Conservation (phyloP, 352 stramenopile genomes). For the Phytophthora pinifolia region DNA sequence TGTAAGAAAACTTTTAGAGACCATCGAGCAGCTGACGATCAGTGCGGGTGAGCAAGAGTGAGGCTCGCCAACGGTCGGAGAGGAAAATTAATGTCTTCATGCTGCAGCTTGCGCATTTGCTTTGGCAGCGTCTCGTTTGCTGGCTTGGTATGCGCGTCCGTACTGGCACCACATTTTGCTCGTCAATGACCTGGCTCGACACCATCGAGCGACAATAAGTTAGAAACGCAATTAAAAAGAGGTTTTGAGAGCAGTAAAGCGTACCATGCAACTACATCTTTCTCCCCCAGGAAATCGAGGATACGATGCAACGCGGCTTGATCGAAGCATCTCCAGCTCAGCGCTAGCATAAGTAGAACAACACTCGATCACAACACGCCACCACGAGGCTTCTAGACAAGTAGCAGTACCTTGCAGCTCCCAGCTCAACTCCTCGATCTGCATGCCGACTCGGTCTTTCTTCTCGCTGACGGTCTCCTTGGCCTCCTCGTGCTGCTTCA, state of each 20-base stretch:
- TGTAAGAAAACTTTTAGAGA: constrained; percentile 38
- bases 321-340: constrained; percentile 55
- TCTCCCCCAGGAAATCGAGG: constrained; percentile 28
- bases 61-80: background rate
- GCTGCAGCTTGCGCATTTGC: constrained; percentile 15
- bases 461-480: constrained; percentile 37
- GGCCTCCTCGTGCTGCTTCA: constrained; percentile 38
- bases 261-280: constrained; percentile 42
- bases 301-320: constrained; percentile 31
- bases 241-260: background rate
- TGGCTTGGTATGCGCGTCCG: constrained; percentile 28
- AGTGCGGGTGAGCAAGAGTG: constrained; percentile 8
- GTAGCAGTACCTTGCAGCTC: constrained; percentile 56
- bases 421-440: constrained; percentile 62
- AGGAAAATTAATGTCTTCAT: constrained; percentile 4
- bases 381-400: background rate
- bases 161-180: constrained; percentile 45
- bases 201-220: background rate
- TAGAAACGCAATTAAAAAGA: background rate
- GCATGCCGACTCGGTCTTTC: constrained; percentile 43
- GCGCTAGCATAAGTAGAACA: constrained; percentile 20
- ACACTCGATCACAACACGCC: background rate
- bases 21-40: constrained; percentile 41
- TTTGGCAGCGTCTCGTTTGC: constrained; percentile 17
- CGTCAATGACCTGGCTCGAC: constrained; percentile 36